phyloP scores from a whole-genome alignment of 75 land plant species.

The Cunninghamia lanceolata region DNA sequence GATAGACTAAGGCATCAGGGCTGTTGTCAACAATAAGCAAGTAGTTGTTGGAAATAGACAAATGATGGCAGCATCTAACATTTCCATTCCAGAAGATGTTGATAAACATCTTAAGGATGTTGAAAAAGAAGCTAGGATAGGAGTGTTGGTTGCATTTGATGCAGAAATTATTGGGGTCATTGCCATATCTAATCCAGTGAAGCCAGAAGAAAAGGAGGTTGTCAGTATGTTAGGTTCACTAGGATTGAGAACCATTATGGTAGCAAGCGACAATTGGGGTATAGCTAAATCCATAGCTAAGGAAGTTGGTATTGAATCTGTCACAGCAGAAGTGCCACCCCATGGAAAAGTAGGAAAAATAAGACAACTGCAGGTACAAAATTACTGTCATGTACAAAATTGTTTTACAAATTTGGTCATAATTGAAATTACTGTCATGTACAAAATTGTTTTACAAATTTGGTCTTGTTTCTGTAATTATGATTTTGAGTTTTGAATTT shows the following conservation, averaged over 20 bases:
- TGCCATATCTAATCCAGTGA: slow-evolving; percentile 48
- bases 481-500: not conserved
- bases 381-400: no score
- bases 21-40: slow-evolving; percentile 18
- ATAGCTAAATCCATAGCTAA: slow-evolving; percentile 47
- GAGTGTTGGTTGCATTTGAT: slow-evolving; percentile 37
- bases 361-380: slow-evolving; percentile 26
- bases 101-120: slow-evolving; percentile 19
- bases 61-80: slow-evolving; percentile 25
- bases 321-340: slow-evolving; percentile 45
- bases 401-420: no score
- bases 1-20: slow-evolving; percentile 44
- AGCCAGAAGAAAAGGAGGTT: slow-evolving; percentile 42
- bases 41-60: slow-evolving; percentile 38
- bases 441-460: not conserved
- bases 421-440: no score
- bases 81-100: slow-evolving; percentile 22
- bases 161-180: slow-evolving; percentile 29
- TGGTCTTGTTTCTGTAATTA: not conserved
- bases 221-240: slow-evolving; percentile 26
- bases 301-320: slow-evolving; percentile 45
- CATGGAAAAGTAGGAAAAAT: slow-evolving; percentile 41
- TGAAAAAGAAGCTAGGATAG: slow-evolving; percentile 34
- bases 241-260: slow-evolving; percentile 45
- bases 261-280: slow-evolving; percentile 50